A percentile compares a stretch with the other conserved stretches of the same genome.
Evolutionary conservation across 2,329 filamentous ascomycete genomes (phyloP).

Genomic region (Alternaria triticina): DNA sequence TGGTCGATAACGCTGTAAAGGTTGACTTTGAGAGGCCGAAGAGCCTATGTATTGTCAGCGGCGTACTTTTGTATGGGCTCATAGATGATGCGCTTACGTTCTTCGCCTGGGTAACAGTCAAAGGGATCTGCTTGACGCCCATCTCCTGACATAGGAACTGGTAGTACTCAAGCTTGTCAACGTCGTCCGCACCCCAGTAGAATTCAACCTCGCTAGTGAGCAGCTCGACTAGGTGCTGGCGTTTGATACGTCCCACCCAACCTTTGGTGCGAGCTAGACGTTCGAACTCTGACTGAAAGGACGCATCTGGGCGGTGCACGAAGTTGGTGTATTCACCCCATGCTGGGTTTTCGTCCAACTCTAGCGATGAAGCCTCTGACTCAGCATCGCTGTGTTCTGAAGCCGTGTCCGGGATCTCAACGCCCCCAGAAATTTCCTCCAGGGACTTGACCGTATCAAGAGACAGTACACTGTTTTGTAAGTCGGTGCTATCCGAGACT

Average conservation of each 20-base stretch:
- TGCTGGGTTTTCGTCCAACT: constrained; percentile 14
- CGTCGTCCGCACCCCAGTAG: constrained; percentile 20
- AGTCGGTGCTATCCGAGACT: background rate
- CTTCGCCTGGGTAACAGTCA: constrained; percentile 33
- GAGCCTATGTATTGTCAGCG: constrained; percentile 15
- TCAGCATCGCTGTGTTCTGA: background rate
- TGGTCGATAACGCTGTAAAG: constrained; percentile 33
- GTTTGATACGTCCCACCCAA: constrained; percentile 6
- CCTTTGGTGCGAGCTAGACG: constrained; percentile 21
- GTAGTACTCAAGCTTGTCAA: constrained; percentile 26
- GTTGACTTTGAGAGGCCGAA: constrained; percentile 32
- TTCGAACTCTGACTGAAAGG: constrained; percentile 26
- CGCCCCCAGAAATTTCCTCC: background rate
- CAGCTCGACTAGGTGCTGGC: constrained; percentile 9
- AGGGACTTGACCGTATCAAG: background rate
- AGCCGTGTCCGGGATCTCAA: background rate
- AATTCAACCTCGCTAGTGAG: constrained; percentile 29
- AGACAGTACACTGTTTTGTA: background rate
- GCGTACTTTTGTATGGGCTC: background rate
- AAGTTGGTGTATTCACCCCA: constrained; percentile 27
- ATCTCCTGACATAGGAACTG: constrained; percentile 36
- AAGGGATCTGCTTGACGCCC: constrained; percentile 21
- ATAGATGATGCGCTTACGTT: constrained; percentile 21
- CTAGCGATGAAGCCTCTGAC: background rate
- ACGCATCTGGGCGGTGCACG: constrained; percentile 16